Evolutionary conservation across 1,139 yeast species (phyloP), one percentile per base, ranked within the genome.

Genomic region (Saccharomyces hybrid): DNA sequence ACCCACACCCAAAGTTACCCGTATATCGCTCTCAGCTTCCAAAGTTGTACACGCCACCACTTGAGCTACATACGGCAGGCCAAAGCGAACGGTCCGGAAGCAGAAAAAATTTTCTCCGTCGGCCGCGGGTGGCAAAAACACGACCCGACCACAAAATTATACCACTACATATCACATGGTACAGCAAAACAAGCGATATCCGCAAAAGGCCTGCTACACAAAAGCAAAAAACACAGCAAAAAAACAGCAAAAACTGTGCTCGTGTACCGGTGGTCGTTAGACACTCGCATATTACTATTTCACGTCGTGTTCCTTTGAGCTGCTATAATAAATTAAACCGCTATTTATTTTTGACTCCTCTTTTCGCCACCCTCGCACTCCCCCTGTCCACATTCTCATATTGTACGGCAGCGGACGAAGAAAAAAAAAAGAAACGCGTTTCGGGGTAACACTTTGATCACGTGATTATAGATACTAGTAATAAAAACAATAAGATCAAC

Each of bases 81-180:
- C 6, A 3, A 28, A 14, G 48, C 34, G 16, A 48, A 26, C 14
- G 50, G 21, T 19, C 24, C 19, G 48, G 11, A 42, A 21, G 16
- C n/a, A 9, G n/a, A 48, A 28, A 50, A 50, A 26, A 42, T 50
- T 50, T 50, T 50, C 42, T 50, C 32, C 29, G 51, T 38, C 29
- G 42, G 31, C 44, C 29, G 21, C 44, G 44, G 44, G 44, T 38
- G 44, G 44, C 44, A 38, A 38, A 38, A 38, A 11, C 44, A 38
- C 44, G 24, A 38, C 19, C 44, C 44, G 44, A 38, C 44, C 44
- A 38, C 44, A 38, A 38, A 38, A 38, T 38, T 38, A 3, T 38
- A 38, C 44, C 12, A 38, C 12, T 38, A 38, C 44, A 38, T 38
- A 38, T 38, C 44, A 38, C 44, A 38, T 38, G 44, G 44, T 9